These are phyloP conservation scores for Blechomonas ayalai DNA, from an alignment of 208 protist species.

Conservation along the genomic window DNA sequence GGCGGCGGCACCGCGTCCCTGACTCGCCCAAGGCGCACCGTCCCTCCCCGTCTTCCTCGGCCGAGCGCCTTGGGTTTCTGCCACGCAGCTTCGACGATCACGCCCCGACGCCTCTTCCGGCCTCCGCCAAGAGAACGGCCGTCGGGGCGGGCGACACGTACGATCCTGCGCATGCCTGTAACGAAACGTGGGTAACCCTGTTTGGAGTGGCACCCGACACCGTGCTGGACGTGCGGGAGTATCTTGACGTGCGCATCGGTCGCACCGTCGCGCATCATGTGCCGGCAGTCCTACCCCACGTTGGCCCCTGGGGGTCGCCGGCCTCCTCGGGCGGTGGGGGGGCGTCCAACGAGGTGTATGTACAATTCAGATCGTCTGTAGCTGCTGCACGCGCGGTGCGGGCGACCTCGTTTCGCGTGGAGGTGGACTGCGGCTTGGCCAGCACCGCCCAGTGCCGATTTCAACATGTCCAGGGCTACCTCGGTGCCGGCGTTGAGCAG, in stretches of 20 bases:
- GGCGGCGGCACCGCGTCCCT: constrained; percentile 27
- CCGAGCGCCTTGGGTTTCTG: constrained; percentile 15
- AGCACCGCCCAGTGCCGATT: constrained; percentile 2
- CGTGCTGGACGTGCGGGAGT: constrained; percentile 62
- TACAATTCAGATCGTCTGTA: constrained; percentile 48
- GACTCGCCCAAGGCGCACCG: background rate
- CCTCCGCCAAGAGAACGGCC: background rate
- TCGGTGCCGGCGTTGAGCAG: background rate
- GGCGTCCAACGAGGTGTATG: constrained; percentile 28
- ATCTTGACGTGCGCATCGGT: constrained; percentile 62
- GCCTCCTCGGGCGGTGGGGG: background rate
- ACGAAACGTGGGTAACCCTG: constrained; percentile 41
- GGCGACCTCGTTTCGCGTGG: constrained; percentile 9
- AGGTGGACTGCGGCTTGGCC: constrained; percentile 19
- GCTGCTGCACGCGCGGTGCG: constrained; percentile 46
- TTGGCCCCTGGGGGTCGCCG: no score
- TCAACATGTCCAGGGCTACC: constrained; percentile 5
- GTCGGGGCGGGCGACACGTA: background rate
- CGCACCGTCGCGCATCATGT: constrained; percentile 46
- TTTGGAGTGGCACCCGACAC: constrained; percentile 20
- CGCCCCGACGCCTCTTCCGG: background rate
- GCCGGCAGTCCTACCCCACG: constrained; percentile 2
- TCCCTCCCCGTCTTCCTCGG: background rate
- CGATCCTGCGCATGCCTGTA: background rate
- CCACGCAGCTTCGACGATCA: constrained; percentile 13